These are phyloP conservation scores for Helotiales sp. DNA, from an alignment of 2,329 filamentous ascomycete species.

Conservation along the genomic window DNA sequence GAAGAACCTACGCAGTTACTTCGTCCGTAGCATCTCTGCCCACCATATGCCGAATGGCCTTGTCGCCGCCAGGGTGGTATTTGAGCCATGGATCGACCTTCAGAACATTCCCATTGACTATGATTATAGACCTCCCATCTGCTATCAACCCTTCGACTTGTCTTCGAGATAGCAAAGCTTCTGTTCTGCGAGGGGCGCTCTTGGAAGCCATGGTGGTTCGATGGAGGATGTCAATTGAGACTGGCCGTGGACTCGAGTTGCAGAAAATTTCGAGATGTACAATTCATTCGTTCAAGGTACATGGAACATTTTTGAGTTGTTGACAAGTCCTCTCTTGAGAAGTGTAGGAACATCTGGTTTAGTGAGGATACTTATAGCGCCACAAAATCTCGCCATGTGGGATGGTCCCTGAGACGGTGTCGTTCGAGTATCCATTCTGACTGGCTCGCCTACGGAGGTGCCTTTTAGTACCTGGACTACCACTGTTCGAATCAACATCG, in stretches of 20 bases:
- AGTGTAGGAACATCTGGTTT: background rate
- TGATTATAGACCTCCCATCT: slow-evolving; percentile 77
- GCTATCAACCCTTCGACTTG: slow-evolving; percentile 85
- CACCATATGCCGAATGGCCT: slow-evolving; percentile 91
- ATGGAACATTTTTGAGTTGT: background rate
- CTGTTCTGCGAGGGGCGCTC: slow-evolving; percentile 20
- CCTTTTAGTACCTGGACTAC: background rate
- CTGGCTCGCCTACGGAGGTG: background rate
- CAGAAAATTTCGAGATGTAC: background rate
- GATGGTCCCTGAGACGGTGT: background rate
- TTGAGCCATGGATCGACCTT: slow-evolving; percentile 88
- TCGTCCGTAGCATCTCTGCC: slow-evolving; percentile 94
- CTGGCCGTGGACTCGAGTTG: background rate
- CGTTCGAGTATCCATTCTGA: background rate
- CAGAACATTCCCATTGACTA: slow-evolving; percentile 79
- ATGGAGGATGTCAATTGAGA: background rate
- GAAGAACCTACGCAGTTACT: slow-evolving; percentile 76
- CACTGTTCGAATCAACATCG: background rate
- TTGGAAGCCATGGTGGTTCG: slow-evolving; percentile 18
- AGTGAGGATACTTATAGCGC: background rate
- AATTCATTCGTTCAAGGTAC: background rate
- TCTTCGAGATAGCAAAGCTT: slow-evolving; percentile 58
- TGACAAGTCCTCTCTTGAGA: background rate
- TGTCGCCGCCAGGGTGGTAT: slow-evolving; percentile 91
- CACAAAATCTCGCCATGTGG: background rate